Evolutionary conservation across 768 basidiomycete genomes (phyloP).

Genomic region (Russula lepida): DNA sequence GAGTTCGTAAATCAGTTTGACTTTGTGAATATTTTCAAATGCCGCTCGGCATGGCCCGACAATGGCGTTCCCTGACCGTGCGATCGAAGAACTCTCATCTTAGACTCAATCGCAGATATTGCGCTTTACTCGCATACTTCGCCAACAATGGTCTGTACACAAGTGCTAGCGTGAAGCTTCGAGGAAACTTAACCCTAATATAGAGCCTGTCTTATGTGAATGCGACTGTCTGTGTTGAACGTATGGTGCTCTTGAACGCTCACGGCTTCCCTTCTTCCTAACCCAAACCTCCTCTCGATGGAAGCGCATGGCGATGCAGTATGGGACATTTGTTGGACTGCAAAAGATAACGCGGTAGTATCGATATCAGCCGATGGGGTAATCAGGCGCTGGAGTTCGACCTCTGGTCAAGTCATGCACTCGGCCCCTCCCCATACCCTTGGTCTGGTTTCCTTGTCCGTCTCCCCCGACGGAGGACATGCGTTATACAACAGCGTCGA

Average conservation of each 20-base stretch:
- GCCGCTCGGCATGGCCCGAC: constrained; percentile 47
- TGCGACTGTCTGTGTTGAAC: constrained; percentile 68
- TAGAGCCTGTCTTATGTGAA: constrained; percentile 69
- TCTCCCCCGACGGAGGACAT: constrained; percentile 51
- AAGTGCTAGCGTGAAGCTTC: background rate
- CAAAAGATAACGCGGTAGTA: constrained; percentile 46
- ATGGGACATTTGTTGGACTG: constrained; percentile 72
- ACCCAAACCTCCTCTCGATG: constrained; percentile 28
- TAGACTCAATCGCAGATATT: background rate
- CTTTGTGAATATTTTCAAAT: constrained; percentile 34
- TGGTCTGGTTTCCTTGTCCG: constrained; percentile 75
- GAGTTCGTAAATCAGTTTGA: constrained; percentile 35
- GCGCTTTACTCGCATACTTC: background rate
- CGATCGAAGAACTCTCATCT: background rate
- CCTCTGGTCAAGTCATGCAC: constrained; percentile 51
- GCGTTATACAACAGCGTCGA: constrained; percentile 80
- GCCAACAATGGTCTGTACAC: constrained; percentile 10
- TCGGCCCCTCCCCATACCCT: constrained; percentile 71
- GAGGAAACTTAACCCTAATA: background rate
- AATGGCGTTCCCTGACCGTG: background rate
- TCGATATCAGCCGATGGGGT: constrained; percentile 75
- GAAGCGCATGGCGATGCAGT: constrained; percentile 73
- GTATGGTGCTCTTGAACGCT: constrained; percentile 34
- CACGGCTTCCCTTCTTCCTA: constrained; percentile 13
- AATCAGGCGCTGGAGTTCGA: constrained; percentile 63